Base-by-base conservation (phyloP, 1,284 basidiomycete species). In the Filobasidium uniguttulatum region DNA sequence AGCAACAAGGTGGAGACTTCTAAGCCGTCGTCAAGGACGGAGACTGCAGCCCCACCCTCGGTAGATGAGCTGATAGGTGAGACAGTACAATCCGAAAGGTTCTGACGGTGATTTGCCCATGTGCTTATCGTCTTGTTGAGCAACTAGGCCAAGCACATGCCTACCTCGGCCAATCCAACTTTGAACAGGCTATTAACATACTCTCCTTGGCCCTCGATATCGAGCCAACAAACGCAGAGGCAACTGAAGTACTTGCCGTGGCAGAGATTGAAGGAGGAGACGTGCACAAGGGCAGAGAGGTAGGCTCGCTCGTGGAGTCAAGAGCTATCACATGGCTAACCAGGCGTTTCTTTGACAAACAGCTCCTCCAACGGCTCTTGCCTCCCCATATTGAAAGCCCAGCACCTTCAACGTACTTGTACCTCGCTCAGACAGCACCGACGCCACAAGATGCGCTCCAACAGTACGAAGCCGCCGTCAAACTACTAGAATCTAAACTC, bases 381-480 rank as follows among this genome's bases (percentile, higher is more conserved):
- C 76, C 47, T 66, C 76, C 61, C 74, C 80, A 14, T 74, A 78
- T 29, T 64, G 70, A 28, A 43, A 20, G 29, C 19, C 40, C 40
- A 8, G 26, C 40, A 17, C 45, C 45, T 19, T 22, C 46, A 2
- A 35, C 23, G 68, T 75, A 23, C 37, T 74, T 94, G 1, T 93
- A 94, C 67, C 81, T 96, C 26, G 90, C 89, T 0, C 90, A 94
- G 64, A 73, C 89, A 17, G 80, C 77, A 1, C 41, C 50, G 7
- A 81, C 88, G 41, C 85, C 89, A 1, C 76, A 79, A 53, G 68
- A 75, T 47, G 85, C 88, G 2, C 69, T 94, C n/a, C 69, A 76
- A 17, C 80, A 90, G 63, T 94, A 88, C 64, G 78, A 82, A 59
- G 74, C 79, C 14, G 89, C 88, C 3, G 78, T 89, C 28, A 79